A percentile compares a stretch with the other conserved stretches of the same genome.
phyloP scores from a whole-genome alignment of 2,329 filamentous ascomycete species.

The Fusarium longipes region DNA sequence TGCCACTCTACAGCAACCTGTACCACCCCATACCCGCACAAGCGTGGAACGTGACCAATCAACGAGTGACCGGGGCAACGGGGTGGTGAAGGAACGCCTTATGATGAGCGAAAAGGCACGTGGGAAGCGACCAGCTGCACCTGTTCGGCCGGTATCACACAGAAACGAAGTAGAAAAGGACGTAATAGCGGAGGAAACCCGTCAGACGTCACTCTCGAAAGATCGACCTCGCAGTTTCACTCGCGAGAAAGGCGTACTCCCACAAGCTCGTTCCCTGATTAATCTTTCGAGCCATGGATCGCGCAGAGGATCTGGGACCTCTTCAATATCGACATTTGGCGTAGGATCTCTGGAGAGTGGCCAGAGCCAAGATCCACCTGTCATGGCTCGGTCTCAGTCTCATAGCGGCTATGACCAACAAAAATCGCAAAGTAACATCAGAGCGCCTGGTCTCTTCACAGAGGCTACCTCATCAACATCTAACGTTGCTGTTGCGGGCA shows the following conservation, averaged over 20 bases:
- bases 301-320: slow-evolving; percentile 38
- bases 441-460: slow-evolving; percentile 49
- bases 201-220: slow-evolving; percentile 5
- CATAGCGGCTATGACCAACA: slow-evolving; percentile 47
- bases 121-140: slow-evolving; percentile 59
- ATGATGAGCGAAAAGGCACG: slow-evolving; percentile 59
- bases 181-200: slow-evolving; percentile 16
- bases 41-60: slow-evolving; percentile 13
- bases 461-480: slow-evolving; percentile 55
- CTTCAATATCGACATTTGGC: slow-evolving; percentile 40
- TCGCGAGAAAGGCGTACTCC: slow-evolving; percentile 28
- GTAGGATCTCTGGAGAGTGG: slow-evolving; percentile 41
- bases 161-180: slow-evolving; percentile 22
- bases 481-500: slow-evolving; percentile 57
- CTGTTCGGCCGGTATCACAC: slow-evolving; percentile 29
- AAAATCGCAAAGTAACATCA: slow-evolving; percentile 26
- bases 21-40: slow-evolving; percentile 47
- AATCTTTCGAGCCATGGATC: slow-evolving; percentile 38
- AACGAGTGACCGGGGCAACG: slow-evolving; percentile 10
- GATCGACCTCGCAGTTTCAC: slow-evolving; percentile 24
- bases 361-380: slow-evolving; percentile 33
- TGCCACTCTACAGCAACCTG: slow-evolving; percentile 40
- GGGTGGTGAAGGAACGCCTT: slow-evolving; percentile 12
- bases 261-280: slow-evolving; percentile 43
- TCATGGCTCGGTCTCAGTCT: slow-evolving; percentile 50